Base-by-base conservation (phyloP, 2,329 filamentous ascomycete species). In the Epichloe brachyelytri region DNA sequence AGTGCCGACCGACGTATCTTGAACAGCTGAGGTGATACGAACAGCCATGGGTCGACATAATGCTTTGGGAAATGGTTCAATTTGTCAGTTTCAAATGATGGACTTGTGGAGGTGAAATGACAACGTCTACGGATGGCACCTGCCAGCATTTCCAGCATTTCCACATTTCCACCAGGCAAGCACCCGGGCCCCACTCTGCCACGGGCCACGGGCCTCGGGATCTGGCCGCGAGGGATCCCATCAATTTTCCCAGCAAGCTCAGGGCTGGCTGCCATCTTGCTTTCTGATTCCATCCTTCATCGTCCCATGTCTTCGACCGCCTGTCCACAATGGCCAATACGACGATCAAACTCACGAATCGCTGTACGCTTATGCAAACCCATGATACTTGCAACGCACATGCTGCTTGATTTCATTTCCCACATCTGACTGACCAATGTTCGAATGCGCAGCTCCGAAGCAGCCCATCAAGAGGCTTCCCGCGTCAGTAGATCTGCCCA, bases 381-480 rank as follows among this genome's bases (percentile, higher is more conserved):
- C 20, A 10, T 30, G 11, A 19, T 8, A 6, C 10, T 22, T 30
- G 12, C 7, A 15, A 15, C 14, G 15, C 14, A n/a, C 22, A 43
- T 49, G 39, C 14, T 37, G n/a, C 47, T 19, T 26, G 45, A 14
- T 38, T 5, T 26, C 45, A 47, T 26, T 38, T 19, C 17, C 15
- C 7, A 4, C n/a, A 17, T 46, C 17, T 44, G 19, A 46, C 52
- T 52, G 45, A 54, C 54, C 34, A 17, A 41, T 36, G 17, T 48
- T 49, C 49, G 12, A 14, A 26, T 12, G 39, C 33, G 19, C 52
- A 71, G 72, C 70, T 54, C 71, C 73, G 47, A 74, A 70, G 60
- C 68, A 75, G 57, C 72, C 73, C 53, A 67, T 81, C 63, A 76
- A 72, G 66, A 71, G 71, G 54, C 73, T 81, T n/a, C 78, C 78